phyloP scores from a whole-genome alignment of 257 asterid genomes.

The Ajuga chamaepitys region DNA sequence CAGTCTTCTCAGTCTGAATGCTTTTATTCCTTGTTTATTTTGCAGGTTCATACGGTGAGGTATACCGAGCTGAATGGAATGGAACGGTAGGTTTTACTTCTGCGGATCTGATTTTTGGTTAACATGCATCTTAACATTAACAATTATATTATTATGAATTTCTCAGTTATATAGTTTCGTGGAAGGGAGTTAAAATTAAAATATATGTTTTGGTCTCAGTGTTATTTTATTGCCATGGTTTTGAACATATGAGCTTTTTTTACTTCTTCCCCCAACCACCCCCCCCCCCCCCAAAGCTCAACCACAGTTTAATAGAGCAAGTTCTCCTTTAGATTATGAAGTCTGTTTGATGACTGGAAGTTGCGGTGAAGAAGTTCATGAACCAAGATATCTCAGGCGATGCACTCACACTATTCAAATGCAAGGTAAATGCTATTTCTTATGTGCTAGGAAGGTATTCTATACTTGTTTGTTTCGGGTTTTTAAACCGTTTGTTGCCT shows the following conservation, averaged over 20 bases:
- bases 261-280: too few species aligned
- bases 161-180: neutral
- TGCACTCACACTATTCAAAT: conserved; percentile 78
- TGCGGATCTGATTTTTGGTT: conserved; percentile 12
- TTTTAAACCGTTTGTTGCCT: conserved; percentile 6
- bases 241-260: too few species aligned
- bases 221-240: too few species aligned
- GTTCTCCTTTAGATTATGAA: neutral
- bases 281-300: neutral
- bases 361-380: conserved; percentile 90
- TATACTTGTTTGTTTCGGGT: neutral
- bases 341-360: conserved; percentile 56
- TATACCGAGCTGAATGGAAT: conserved; percentile 89
- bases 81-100: conserved; percentile 59
- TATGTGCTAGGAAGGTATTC: neutral
- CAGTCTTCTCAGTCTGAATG: neutral
- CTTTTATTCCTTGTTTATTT: conserved; percentile 12
- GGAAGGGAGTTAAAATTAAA: too few species aligned
- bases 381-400: conserved; percentile 90
- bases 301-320: neutral
- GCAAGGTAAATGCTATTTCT: conserved; percentile 51
- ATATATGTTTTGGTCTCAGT: too few species aligned
- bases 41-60: conserved; percentile 98
- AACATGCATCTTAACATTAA: neutral
- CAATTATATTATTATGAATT: neutral